Percentiles rank a stretch among this genome's conserved stretches.
Evolutionary conservation across 331 rosid species (phyloP).

Genomic region (Saraca asoca): DNA sequence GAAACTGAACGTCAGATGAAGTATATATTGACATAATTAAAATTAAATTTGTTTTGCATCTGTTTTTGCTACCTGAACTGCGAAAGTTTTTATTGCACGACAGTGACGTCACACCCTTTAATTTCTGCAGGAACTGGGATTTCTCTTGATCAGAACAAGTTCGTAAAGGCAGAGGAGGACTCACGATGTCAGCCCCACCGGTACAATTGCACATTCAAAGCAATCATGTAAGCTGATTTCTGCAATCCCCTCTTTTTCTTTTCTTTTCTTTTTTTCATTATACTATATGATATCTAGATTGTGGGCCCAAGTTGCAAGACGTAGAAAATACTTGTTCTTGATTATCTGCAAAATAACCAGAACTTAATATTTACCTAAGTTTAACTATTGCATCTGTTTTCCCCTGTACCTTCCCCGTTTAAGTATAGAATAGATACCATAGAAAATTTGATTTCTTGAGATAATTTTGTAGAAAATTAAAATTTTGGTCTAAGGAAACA

Average conservation of each 20-base stretch:
- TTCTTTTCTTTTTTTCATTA: background rate
- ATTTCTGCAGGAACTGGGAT: slow-evolving; percentile 17
- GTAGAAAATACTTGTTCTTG: background rate
- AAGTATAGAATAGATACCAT: background rate
- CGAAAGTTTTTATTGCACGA: background rate
- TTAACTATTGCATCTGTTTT: background rate
- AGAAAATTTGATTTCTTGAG: background rate
- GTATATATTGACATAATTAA: background rate
- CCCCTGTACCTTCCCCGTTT: background rate
- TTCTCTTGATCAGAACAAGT: slow-evolving; percentile 15
- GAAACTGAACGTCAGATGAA: slow-evolving; percentile 21
- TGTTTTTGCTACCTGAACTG: background rate
- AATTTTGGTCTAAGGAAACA: background rate
- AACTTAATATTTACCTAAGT: background rate
- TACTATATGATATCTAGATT: background rate
- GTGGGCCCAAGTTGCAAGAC: slow-evolving; percentile 1
- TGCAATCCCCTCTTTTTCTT: background rate
- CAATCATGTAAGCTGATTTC: slow-evolving; percentile 49
- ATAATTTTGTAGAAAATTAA: background rate
- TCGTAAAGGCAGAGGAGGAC: slow-evolving; percentile 19
- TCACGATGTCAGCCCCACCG: slow-evolving; percentile 43
- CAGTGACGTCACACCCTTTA: slow-evolving; percentile 3
- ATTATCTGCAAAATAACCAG: background rate
- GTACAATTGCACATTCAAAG: slow-evolving; percentile 56
- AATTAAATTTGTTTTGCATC: background rate